Conservation (phyloP, 257 asterid genomes). For the Apocynum venetum region DNA sequence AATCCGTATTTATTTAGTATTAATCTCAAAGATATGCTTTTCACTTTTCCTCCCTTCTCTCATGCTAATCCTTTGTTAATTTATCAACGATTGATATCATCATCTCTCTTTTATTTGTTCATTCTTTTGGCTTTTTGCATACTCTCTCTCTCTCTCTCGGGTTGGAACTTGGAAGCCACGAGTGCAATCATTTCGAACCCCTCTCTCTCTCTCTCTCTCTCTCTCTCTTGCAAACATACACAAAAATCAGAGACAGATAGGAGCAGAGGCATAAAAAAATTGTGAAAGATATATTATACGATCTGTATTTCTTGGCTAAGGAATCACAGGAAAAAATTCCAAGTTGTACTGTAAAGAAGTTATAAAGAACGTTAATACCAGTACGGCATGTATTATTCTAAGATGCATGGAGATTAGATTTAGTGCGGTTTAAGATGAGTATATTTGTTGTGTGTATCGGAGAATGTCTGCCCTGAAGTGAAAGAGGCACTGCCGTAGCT, state of each 20-base stretch:
- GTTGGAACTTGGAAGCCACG: conserved; percentile 17
- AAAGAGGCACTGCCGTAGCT: conserved; percentile 10
- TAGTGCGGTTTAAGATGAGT: background rate
- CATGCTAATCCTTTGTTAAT: conserved; percentile 10
- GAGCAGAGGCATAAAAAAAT: background rate
- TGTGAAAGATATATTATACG: background rate
- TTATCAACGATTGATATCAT: conserved; percentile 2
- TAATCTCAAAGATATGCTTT: background rate
- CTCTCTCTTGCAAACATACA: background rate
- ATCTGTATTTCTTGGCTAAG: background rate
- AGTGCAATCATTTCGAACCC: conserved; percentile 2
- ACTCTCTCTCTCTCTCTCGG: background rate
- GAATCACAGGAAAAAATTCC: background rate
- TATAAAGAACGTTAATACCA: no score
- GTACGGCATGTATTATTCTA: background rate
- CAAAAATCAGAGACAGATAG: background rate
- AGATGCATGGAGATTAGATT: background rate
- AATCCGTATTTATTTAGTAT: conserved; percentile 9
- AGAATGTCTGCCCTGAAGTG: conserved; percentile 12
- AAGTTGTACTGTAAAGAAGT: background rate
- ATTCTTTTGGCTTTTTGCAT: background rate
- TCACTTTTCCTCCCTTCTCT: background rate
- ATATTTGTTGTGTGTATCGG: background rate
- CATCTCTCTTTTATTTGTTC: conserved; percentile 1
- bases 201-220: background rate